A percentile compares a stretch with the other conserved stretches of the same genome.
phyloP scores from a whole-genome alignment of 129 eudicot genomes.

The Deinandra increscens region DNA sequence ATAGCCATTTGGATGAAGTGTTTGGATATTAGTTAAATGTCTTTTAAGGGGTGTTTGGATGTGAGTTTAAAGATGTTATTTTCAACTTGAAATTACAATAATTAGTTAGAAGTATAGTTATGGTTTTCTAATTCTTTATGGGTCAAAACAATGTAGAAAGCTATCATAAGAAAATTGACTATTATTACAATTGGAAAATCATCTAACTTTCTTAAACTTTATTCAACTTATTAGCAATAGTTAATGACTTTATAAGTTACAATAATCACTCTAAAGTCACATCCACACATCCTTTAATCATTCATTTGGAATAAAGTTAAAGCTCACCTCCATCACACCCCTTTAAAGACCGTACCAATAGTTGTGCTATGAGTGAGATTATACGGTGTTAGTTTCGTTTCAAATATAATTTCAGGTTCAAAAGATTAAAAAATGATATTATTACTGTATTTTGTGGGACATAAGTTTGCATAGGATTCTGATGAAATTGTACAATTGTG shows the following conservation, averaged over 20 bases:
- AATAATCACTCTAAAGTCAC: background rate
- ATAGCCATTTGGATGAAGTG: background rate
- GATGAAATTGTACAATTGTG: slow-evolving; percentile 31
- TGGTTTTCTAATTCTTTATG: background rate
- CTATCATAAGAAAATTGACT: background rate
- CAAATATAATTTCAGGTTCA: slow-evolving; percentile 7
- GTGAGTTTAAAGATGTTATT: background rate
- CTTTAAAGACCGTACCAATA: too few relatives aligned
- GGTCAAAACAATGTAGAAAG: background rate
- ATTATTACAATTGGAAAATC: background rate
- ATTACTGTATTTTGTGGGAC: background rate
- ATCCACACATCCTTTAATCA: background rate
- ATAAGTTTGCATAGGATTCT: slow-evolving; percentile 28
- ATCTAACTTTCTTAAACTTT: background rate
- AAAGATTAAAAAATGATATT: background rate
- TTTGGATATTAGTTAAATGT: slow-evolving; percentile 1
- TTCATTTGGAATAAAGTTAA: background rate
- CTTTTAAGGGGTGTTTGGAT: slow-evolving; percentile 5
- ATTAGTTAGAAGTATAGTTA: background rate
- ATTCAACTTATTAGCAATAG: background rate
- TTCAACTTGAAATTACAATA: background rate
- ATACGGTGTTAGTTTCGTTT: background rate
- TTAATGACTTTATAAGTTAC: background rate
- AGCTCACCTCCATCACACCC: too few relatives aligned
- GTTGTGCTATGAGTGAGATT: too few relatives aligned